Evolutionary conservation across 1,284 basidiomycete genomes (phyloP).

Genomic region (Serendipita sp.): DNA sequence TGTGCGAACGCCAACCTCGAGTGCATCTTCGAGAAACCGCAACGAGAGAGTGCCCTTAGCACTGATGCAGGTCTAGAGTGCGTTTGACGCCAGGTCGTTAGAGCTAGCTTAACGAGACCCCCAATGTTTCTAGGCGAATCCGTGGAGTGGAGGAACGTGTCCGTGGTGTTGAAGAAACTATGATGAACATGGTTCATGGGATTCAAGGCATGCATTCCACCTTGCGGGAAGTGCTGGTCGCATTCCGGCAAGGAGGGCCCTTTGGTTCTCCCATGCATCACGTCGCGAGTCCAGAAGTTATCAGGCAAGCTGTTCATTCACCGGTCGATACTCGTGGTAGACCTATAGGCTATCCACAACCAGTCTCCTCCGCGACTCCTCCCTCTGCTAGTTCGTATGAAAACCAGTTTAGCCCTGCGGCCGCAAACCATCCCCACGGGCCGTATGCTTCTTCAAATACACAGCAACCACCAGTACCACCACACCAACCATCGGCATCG

Average conservation of each 20-base stretch:
- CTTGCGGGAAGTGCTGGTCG: slow-evolving; percentile 61
- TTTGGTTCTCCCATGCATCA: slow-evolving; percentile 11
- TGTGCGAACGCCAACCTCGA: slow-evolving; percentile 74
- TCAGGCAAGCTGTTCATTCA: not conserved
- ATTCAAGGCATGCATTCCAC: slow-evolving; percentile 44
- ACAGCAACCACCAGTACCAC: not conserved
- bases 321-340: not conserved
- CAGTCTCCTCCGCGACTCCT: slow-evolving; percentile 7
- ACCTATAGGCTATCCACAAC: not conserved
- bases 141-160: slow-evolving; percentile 57
- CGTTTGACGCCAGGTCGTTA: slow-evolving; percentile 22
- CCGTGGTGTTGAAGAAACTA: slow-evolving; percentile 2
- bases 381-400: slow-evolving; percentile 7
- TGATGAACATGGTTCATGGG: not conserved
- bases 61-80: slow-evolving; percentile 81
- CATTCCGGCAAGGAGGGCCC: slow-evolving; percentile 32
- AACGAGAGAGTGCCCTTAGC: slow-evolving; percentile 65
- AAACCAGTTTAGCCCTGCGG: slow-evolving; percentile 6
- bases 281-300: not conserved
- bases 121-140: slow-evolving; percentile 49
- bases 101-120: not conserved
- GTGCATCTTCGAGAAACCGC: slow-evolving; percentile 82
- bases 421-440: slow-evolving; percentile 8
- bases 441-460: slow-evolving; percentile 5
- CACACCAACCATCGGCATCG: slow-evolving; percentile 9